Evolutionary conservation across 2,329 filamentous ascomycete genomes (phyloP).

Genomic region (Didymella pomorum): DNA sequence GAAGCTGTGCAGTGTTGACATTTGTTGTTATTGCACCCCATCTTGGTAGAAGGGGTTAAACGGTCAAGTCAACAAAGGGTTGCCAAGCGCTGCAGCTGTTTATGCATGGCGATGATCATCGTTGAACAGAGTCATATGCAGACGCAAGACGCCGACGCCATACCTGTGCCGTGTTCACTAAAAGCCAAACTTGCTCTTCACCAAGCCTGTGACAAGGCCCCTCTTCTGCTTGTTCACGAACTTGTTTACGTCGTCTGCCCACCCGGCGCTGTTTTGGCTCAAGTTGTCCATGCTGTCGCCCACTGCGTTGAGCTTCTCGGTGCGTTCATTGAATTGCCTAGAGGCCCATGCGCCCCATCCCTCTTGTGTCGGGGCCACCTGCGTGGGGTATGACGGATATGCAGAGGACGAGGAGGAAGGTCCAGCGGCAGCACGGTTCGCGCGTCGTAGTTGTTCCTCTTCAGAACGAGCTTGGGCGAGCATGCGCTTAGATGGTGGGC

Average conservation of each 20-base stretch:
- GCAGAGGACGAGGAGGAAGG: constrained; percentile 43
- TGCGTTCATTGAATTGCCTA: constrained; percentile 86
- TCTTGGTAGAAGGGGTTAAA: not conserved
- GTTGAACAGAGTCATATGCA: constrained; percentile 1
- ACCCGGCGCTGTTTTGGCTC: constrained; percentile 80
- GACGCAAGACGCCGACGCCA: not conserved
- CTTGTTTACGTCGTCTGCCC: constrained; percentile 88
- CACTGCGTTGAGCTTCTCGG: constrained; percentile 83
- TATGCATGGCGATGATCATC: not conserved
- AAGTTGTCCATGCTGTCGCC: constrained; percentile 85
- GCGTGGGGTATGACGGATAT: constrained; percentile 33
- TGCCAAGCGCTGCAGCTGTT: constrained; percentile 3
- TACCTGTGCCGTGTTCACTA: constrained; percentile 16
- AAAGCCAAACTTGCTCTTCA: constrained; percentile 50
- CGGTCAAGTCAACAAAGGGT: not conserved
- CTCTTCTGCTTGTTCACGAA: constrained; percentile 88
- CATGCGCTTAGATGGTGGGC: constrained; percentile 90
- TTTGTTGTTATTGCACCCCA: not conserved
- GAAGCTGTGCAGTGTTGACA: not conserved
- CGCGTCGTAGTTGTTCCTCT: constrained; percentile 63
- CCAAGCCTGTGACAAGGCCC: constrained; percentile 74
- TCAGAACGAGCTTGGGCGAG: constrained; percentile 79
- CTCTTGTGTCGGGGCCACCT: constrained; percentile 48
- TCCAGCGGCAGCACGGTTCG: constrained; percentile 44
- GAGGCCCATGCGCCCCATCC: constrained; percentile 81